These are phyloP conservation scores for Mycothermus thermophilus DNA, from an alignment of 495 filamentous ascomycete species.

Conservation along the genomic window DNA sequence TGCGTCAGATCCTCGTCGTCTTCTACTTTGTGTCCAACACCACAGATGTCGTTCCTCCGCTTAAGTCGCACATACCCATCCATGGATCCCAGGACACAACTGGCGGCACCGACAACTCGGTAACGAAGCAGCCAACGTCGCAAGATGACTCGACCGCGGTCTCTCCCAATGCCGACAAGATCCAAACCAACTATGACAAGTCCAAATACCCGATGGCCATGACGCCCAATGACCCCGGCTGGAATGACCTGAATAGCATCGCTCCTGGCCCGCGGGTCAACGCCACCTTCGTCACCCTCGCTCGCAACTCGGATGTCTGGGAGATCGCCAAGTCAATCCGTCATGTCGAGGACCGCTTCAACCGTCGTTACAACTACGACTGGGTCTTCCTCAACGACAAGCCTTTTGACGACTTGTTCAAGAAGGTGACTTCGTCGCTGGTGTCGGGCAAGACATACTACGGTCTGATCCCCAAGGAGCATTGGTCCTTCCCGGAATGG, in stretches of 20 bases:
- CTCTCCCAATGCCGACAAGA: slow-evolving; percentile 3
- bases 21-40: no score
- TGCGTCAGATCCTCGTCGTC: no score
- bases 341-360: slow-evolving; percentile 93
- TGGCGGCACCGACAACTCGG: no score
- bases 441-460: slow-evolving; percentile 87
- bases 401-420: slow-evolving; percentile 84
- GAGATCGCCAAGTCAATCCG: slow-evolving; percentile 92
- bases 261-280: slow-evolving; percentile 62
- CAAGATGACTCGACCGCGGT: neutral
- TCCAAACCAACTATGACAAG: slow-evolving; percentile 21
- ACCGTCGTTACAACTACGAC: slow-evolving; percentile 88
- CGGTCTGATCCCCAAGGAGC: slow-evolving; percentile 67
- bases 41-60: no score
- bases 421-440: slow-evolving; percentile 73
- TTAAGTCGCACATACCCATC: no score
- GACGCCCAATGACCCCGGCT: slow-evolving; percentile 31
- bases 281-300: slow-evolving; percentile 91
- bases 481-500: slow-evolving; percentile 80
- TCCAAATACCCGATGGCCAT: slow-evolving; percentile 36
- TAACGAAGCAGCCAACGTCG: no score
- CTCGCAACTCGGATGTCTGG: slow-evolving; percentile 87
- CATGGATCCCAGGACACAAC: no score
- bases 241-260: slow-evolving; percentile 37
- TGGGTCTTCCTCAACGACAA: slow-evolving; percentile 98